phyloP scores from a whole-genome alignment of 352 stramenopile species.

The Phytophthora hybrid region DNA sequence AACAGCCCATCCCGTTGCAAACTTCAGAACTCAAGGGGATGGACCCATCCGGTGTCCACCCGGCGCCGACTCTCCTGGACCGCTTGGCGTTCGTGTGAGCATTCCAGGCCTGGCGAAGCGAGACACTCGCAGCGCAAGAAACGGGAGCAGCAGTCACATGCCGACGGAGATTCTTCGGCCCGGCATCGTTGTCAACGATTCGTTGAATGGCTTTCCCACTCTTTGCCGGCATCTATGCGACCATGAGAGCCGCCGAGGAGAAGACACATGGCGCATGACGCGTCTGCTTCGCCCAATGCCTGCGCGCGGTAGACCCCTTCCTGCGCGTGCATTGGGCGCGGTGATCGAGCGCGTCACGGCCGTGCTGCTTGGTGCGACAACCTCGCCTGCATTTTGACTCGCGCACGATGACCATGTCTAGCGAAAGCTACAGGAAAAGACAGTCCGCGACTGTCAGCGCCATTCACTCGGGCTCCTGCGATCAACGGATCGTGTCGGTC shows the following conservation, averaged over 20 bases:
- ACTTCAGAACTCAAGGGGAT: slow-evolving; percentile 41
- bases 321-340: slow-evolving; percentile 11
- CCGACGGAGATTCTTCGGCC: slow-evolving; percentile 1
- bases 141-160: slow-evolving; percentile 10
- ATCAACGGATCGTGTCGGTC: slow-evolving; percentile 37
- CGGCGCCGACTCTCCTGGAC: background rate
- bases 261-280: slow-evolving; percentile 25
- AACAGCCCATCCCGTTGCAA: slow-evolving; percentile 29
- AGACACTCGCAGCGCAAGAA: slow-evolving; percentile 8
- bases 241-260: slow-evolving; percentile 17
- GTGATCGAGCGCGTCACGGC: slow-evolving; percentile 21
- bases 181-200: too few species aligned
- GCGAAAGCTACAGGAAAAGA: slow-evolving; percentile 4
- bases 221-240: slow-evolving; percentile 27
- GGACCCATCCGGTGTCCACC: slow-evolving; percentile 3
- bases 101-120: slow-evolving; percentile 18
- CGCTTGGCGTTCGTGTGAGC: slow-evolving; percentile 15
- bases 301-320: background rate
- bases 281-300: slow-evolving; percentile 14
- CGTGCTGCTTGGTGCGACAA: slow-evolving; percentile 39
- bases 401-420: background rate
- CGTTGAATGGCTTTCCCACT: slow-evolving; percentile 32
- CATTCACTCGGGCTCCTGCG: slow-evolving; percentile 20
- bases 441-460: slow-evolving; percentile 1
- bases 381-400: slow-evolving; percentile 17